A percentile compares a stretch with the other conserved stretches of the same genome.
Conservation (phyloP, 768 basidiomycete species). For the Lactarius evosmus region DNA sequence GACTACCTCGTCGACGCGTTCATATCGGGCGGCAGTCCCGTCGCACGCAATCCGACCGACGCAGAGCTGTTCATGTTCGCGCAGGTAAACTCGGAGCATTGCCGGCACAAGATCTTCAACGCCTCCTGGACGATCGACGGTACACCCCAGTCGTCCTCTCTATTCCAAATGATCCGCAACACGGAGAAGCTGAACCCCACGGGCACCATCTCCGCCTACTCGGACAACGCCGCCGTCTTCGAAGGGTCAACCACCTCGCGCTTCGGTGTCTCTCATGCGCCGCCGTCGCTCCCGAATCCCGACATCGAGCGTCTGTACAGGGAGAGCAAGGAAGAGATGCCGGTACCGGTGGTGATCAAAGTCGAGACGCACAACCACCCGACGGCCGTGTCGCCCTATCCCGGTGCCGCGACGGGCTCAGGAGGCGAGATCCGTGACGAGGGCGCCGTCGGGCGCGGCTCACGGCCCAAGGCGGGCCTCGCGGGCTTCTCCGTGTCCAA, state of each 20-base stretch:
- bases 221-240: conserved; percentile 96
- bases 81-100: conserved; percentile 99
- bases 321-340: conserved; percentile 63
- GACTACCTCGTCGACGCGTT: conserved; percentile 87
- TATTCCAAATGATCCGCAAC: conserved; percentile 97
- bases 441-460: conserved; percentile 92
- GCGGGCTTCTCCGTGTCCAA: conserved; percentile 93
- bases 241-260: conserved; percentile 71
- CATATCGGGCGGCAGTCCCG: conserved; percentile 60
- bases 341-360: conserved; percentile 91
- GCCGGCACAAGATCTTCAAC: conserved; percentile 99
- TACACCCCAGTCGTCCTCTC: conserved; percentile 56
- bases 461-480: conserved; percentile 94
- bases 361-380: conserved; percentile 99
- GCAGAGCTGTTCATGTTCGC: conserved; percentile 99
- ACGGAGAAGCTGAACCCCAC: conserved; percentile 74
- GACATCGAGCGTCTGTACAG: conserved; percentile 45
- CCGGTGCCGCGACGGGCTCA: conserved; percentile 98
- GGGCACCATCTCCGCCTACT: conserved; percentile 94
- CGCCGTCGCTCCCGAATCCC: conserved; percentile 29
- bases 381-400: conserved; percentile 96
- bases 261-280: conserved; percentile 53
- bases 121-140: conserved; percentile 92
- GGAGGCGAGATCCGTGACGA: conserved; percentile 99
- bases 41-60: conserved; percentile 87